Percentiles rank a stretch among this genome's conserved stretches.
Conservation (phyloP, 805 yeast genomes). For the Zygoascus tannicola region DNA sequence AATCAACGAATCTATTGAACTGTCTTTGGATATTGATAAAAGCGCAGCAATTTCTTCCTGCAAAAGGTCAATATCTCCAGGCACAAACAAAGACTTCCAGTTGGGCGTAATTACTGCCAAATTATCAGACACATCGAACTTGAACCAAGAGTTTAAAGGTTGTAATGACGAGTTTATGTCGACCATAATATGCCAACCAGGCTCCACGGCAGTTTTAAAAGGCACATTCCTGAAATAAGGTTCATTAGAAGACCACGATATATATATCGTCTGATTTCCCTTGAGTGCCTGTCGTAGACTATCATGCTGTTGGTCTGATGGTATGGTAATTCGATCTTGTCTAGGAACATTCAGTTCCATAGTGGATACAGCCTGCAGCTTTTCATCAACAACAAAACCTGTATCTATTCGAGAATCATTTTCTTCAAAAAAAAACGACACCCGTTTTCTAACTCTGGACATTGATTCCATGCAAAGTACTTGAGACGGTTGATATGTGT, state of each 20-base stretch:
- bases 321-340: conserved; percentile 15
- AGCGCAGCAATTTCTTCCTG: not conserved
- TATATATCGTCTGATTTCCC: conserved; percentile 2
- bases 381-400: not conserved
- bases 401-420: not conserved
- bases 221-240: conserved; percentile 17
- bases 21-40: not conserved
- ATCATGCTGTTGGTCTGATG: conserved; percentile 5
- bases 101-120: conserved; percentile 14
- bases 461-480: not conserved
- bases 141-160: not conserved
- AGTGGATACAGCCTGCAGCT: not conserved
- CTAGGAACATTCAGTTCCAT: conserved; percentile 8
- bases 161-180: not conserved
- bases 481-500: not conserved
- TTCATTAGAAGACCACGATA: conserved; percentile 11
- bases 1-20: conserved; percentile 12
- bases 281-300: not conserved
- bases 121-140: not conserved
- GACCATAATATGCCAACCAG: conserved; percentile 17
- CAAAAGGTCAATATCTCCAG: not conserved
- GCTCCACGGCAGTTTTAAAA: conserved; percentile 20
- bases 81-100: conserved; percentile 11
- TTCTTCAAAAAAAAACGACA: conserved; percentile 13
- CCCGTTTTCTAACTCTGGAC: conserved; percentile 13